Percentiles rank a stretch among this genome's conserved stretches.
phyloP scores from a whole-genome alignment of 805 yeast species.

The Wickerhamomyces subpelliculosus region DNA sequence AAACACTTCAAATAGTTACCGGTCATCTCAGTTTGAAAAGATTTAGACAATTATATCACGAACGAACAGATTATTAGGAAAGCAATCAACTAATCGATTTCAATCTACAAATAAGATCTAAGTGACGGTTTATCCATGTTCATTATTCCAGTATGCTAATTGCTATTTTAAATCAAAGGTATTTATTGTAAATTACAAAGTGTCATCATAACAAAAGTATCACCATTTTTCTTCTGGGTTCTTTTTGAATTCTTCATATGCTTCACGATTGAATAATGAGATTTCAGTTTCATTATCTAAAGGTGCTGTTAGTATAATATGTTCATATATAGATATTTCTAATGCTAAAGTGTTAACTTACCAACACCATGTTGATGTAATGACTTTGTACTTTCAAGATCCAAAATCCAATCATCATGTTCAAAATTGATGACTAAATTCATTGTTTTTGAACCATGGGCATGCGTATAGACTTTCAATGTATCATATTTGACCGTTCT shows the following conservation, averaged over 20 bases:
- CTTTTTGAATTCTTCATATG: constrained; percentile 59
- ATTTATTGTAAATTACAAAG: too few relatives aligned
- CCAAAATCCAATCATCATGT: constrained; percentile 68
- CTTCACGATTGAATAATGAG: constrained; percentile 66
- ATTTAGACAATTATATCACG: too few relatives aligned
- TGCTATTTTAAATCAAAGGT: too few relatives aligned
- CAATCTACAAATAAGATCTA: too few relatives aligned
- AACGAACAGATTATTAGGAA: too few relatives aligned
- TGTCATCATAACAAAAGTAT: too few relatives aligned
- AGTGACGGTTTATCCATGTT: too few relatives aligned
- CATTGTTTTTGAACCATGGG: constrained; percentile 92
- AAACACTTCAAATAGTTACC: too few relatives aligned
- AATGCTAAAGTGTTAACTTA: constrained; percentile 7
- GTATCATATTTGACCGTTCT: constrained; percentile 70
- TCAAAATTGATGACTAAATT: constrained; percentile 88
- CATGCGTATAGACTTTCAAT: constrained; percentile 84
- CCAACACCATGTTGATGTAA: constrained; percentile 32
- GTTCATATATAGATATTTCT: neutral
- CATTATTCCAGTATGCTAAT: too few relatives aligned
- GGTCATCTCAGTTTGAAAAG: too few relatives aligned
- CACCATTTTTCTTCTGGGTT: constrained; percentile 93
- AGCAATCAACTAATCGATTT: too few relatives aligned
- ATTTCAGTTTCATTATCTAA: constrained; percentile 85
- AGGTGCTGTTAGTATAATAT: constrained; percentile 17
- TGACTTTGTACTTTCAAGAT: constrained; percentile 26